Evolutionary conservation across 2,329 filamentous ascomycete genomes (phyloP), one percentile per base, ranked within the genome.

Genomic region (Monosporascus sp.): DNA sequence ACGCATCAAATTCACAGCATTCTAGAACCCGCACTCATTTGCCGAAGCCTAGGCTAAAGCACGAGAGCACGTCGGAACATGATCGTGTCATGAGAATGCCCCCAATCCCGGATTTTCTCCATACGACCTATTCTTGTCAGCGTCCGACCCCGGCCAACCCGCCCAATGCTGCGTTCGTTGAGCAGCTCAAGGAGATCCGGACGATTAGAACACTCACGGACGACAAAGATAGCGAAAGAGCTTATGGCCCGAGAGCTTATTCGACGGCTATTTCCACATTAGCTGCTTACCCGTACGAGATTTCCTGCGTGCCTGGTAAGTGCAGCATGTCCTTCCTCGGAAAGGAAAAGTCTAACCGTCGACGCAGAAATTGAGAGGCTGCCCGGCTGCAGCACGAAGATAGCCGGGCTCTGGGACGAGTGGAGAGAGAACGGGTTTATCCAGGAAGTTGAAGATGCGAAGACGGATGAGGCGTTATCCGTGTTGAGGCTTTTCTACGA

Each of bases 191-290:
- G 60, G 86, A 87, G 54, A 90, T 97, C 59, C 83, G 87, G 46
- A 82, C 81, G 2, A 79, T 86, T 2, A 82, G 93, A 22, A 77
- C 83, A 17, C 75, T 97, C 2, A 85, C 80, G 1, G 82, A 84
- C 8, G 91, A 97, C 62, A 79, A 88, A 47, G 84, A 95, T 54
- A 90, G 90, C 2, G 84, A 92, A 0, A 82, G 90, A 48, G 91
- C 93, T 0, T 97, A 97, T 67, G 31, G 31, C 2, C 84, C 92
- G 0, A 82, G 90, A 48, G 91, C 93, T 0, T 97, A 97, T 67
- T 92, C 88, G 31, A 91, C 88, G 2, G 86, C 88, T 14, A 96
- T 97, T 59, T 90, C 94, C 6, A 75, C 89, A 0, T 70, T 99
- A 18, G 83, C 89, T 3, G 89, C 93, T 1, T 97, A 97, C 63